These are phyloP conservation scores for Colletotrichum trifolii DNA, from an alignment of 2,329 filamentous ascomycete genomes.

Conservation along the genomic window DNA sequence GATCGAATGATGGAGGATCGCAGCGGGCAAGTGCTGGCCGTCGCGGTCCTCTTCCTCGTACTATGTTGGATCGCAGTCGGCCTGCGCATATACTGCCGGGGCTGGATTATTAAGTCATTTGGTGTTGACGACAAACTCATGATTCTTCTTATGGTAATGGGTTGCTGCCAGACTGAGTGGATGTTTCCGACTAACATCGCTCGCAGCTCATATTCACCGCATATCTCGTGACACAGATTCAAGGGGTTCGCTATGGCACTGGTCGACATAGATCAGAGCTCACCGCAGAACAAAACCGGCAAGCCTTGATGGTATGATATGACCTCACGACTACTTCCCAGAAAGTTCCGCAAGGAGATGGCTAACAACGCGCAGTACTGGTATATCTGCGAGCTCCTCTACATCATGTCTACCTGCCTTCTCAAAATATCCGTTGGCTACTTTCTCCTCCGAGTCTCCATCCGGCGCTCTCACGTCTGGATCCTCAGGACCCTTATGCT, in stretches of 20 bases:
- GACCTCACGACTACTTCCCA: too few relatives aligned
- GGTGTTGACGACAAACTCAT: constrained; percentile 48
- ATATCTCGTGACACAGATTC: constrained; percentile 40
- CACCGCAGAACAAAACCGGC: constrained; percentile 35
- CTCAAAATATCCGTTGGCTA: constrained; percentile 55
- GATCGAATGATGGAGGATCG: constrained; percentile 35
- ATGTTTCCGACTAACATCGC: constrained; percentile 19
- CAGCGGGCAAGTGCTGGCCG: constrained; percentile 41
- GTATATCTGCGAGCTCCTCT: constrained; percentile 56
- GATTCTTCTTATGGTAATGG: constrained; percentile 44
- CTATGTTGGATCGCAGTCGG: constrained; percentile 46
- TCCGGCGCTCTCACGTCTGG: constrained; percentile 45
- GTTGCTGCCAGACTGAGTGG: background rate
- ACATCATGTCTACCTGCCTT: constrained; percentile 47
- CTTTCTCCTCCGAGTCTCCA: constrained; percentile 55
- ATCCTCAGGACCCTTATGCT: constrained; percentile 50
- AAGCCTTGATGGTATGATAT: constrained; percentile 45
- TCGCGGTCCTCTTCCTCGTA: constrained; percentile 47
- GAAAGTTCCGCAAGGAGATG: background rate
- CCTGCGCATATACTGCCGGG: constrained; percentile 47
- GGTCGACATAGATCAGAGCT: constrained; percentile 41
- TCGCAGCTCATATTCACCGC: constrained; percentile 39
- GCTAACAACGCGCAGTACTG: constrained; percentile 43
- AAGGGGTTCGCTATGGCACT: constrained; percentile 44
- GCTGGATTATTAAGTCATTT: constrained; percentile 46